Evolutionary conservation across 768 basidiomycete species (phyloP).

Genomic region (Kwoniella pini): DNA sequence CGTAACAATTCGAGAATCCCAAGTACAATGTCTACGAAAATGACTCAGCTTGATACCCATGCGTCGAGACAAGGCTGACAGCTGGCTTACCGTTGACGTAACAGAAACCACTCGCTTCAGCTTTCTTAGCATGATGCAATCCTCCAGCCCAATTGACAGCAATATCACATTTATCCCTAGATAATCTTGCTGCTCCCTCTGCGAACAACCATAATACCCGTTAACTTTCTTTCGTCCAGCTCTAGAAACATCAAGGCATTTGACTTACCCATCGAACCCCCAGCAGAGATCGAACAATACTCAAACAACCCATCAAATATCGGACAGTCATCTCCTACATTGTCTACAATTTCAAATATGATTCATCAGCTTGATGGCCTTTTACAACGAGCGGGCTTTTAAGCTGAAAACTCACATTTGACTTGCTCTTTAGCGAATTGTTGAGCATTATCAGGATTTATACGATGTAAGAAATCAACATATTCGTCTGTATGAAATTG

Average conservation of each 20-base stretch:
- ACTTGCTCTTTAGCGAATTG: conserved; percentile 90
- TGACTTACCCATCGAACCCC: conserved; percentile 94
- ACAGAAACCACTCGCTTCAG: conserved; percentile 98
- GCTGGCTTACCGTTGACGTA: conserved; percentile 82
- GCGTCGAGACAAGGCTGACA: neutral
- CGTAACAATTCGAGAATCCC: conserved; percentile 92
- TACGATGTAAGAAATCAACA: conserved; percentile 90
- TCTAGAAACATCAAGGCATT: neutral
- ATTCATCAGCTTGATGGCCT: neutral
- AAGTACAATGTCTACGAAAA: conserved; percentile 82
- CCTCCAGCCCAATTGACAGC: conserved; percentile 99
- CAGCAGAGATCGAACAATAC: conserved; percentile 99
- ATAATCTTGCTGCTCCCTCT: conserved; percentile 97
- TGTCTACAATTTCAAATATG: conserved; percentile 63
- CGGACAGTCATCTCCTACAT: conserved; percentile 97
- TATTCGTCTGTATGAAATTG: conserved; percentile 99
- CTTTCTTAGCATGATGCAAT: conserved; percentile 97
- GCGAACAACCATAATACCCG: neutral
- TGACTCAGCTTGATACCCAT: neutral
- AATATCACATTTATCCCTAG: conserved; percentile 96
- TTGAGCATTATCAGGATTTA: conserved; percentile 94
- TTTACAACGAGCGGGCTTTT: neutral
- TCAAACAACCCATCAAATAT: conserved; percentile 98
- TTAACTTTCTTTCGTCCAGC: too few relatives aligned
- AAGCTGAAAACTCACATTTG: conserved; percentile 67